Percentiles rank a stretch among this genome's conserved stretches.
Conservation (phyloP, 148 eudicot genomes). For the Nyssa sinensis region DNA sequence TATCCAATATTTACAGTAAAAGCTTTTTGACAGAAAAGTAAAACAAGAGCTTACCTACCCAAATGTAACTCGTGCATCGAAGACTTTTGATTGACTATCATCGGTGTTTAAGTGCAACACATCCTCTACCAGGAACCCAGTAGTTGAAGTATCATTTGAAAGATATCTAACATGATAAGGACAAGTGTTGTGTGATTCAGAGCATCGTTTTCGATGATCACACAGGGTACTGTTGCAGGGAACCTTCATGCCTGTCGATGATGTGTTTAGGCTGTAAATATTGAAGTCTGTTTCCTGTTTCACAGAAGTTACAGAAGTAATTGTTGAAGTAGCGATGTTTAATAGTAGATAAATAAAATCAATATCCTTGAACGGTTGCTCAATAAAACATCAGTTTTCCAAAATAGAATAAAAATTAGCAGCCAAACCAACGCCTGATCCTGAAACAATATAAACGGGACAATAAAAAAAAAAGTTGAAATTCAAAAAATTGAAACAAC, state of each 20-base stretch:
- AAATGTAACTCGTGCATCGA: conserved; percentile 55
- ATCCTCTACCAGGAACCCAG: conserved; percentile 76
- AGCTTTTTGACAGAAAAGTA: not conserved
- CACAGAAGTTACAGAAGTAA: not conserved
- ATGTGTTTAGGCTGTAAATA: conserved; percentile 62
- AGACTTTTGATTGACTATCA: conserved; percentile 29
- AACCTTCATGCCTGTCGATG: conserved; percentile 59
- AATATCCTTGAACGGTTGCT: not conserved
- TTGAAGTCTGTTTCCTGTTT: conserved; percentile 43
- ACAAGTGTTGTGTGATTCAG: conserved; percentile 34
- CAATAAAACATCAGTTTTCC: no score
- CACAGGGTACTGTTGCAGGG: conserved; percentile 63
- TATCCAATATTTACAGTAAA: not conserved
- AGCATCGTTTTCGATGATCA: conserved; percentile 38
- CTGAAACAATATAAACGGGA: not conserved
- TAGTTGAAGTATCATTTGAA: conserved; percentile 62
- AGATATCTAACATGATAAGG: conserved; percentile 57
- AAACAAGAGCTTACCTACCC: conserved; percentile 48
- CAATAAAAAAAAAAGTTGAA: conserved; percentile 1
- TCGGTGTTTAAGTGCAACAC: conserved; percentile 63
- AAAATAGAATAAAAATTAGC: no score
- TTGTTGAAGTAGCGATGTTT: not conserved
- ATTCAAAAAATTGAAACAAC: conserved; percentile 19
- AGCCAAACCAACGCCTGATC: no score
- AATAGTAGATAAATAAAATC: not conserved